Conservation (phyloP, 805 yeast genomes). For the Grigorovia yakushimaensis region DNA sequence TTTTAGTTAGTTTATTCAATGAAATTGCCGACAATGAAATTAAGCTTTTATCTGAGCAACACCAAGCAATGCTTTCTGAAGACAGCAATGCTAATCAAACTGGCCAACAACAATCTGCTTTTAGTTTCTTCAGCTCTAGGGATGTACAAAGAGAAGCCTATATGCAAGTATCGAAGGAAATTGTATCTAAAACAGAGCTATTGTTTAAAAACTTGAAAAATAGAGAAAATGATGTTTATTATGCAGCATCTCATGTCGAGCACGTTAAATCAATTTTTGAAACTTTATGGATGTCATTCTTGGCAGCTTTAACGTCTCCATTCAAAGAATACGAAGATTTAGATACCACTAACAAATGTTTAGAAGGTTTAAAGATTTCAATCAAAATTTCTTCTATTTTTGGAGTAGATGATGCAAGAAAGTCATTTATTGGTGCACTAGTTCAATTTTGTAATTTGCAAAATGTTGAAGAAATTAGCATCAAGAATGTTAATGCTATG, state of each 20-base stretch:
- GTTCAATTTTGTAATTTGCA: slow-evolving; percentile 77
- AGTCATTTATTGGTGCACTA: slow-evolving; percentile 82
- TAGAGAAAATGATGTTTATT: slow-evolving; percentile 44
- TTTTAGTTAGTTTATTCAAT: slow-evolving; percentile 55
- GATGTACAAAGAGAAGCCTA: slow-evolving; percentile 76
- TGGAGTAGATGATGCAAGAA: slow-evolving; percentile 73
- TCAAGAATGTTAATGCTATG: slow-evolving; percentile 76
- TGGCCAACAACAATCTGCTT: slow-evolving; percentile 33
- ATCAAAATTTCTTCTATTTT: slow-evolving; percentile 77
- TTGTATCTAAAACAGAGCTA: slow-evolving; percentile 81
- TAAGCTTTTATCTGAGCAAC: slow-evolving; percentile 86
- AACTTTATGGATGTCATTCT: slow-evolving; percentile 90
- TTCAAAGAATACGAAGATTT: slow-evolving; percentile 79
- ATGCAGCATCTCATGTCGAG: slow-evolving; percentile 77
- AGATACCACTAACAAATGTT: slow-evolving; percentile 55
- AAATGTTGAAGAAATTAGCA: slow-evolving; percentile 65
- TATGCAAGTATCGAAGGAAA: slow-evolving; percentile 83
- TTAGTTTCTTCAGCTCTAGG: slow-evolving; percentile 56
- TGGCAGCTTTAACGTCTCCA: slow-evolving; percentile 91
- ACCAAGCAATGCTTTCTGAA: slow-evolving; percentile 74
- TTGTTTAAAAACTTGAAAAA: slow-evolving; percentile 58
- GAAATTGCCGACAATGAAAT: slow-evolving; percentile 83
- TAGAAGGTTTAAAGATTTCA: slow-evolving; percentile 80
- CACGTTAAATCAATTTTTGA: slow-evolving; percentile 92
- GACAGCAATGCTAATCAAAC: slow-evolving; percentile 34